phyloP scores from a whole-genome alignment of 2,329 filamentous ascomycete genomes.

The Cercospora beticola region DNA sequence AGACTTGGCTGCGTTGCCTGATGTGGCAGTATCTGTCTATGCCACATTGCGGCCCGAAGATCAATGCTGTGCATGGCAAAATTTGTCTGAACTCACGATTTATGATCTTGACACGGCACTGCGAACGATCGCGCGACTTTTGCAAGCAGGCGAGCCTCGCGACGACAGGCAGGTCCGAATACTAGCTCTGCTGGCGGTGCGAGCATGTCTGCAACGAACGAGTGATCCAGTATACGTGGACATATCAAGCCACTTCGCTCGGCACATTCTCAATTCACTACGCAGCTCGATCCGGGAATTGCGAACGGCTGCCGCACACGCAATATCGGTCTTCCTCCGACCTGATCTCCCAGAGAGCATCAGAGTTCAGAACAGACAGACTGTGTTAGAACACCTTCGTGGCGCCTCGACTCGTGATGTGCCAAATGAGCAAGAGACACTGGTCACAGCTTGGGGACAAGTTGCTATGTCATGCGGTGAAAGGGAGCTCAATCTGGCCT shows the following conservation, averaged over 20 bases:
- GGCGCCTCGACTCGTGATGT: slow-evolving; percentile 68
- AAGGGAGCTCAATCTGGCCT: slow-evolving; percentile 80
- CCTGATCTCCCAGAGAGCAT: slow-evolving; percentile 49
- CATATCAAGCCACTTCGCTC: slow-evolving; percentile 60
- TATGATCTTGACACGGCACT: slow-evolving; percentile 16
- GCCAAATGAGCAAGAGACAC: slow-evolving; percentile 72
- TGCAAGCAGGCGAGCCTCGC: slow-evolving; percentile 43
- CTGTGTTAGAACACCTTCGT: slow-evolving; percentile 69
- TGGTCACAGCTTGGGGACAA: slow-evolving; percentile 82
- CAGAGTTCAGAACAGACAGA: slow-evolving; percentile 64
- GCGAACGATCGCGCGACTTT: slow-evolving; percentile 28
- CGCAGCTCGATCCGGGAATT: slow-evolving; percentile 83
- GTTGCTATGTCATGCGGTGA: slow-evolving; percentile 73
- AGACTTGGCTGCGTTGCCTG: slow-evolving; percentile 24
- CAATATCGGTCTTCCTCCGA: slow-evolving; percentile 59
- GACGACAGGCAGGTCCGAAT: slow-evolving; percentile 63
- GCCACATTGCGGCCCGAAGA: slow-evolving; percentile 22
- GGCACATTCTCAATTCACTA: slow-evolving; percentile 79
- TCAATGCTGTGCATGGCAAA: slow-evolving; percentile 30
- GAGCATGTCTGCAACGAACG: slow-evolving; percentile 68
- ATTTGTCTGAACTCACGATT: slow-evolving; percentile 25
- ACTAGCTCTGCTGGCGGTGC: slow-evolving; percentile 68
- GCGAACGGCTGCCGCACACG: slow-evolving; percentile 72
- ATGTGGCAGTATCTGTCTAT: slow-evolving; percentile 26
- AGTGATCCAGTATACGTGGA: slow-evolving; percentile 22